Evolutionary conservation across 352 stramenopile species (phyloP).

Genomic region (Elongisporangium prolatum): DNA sequence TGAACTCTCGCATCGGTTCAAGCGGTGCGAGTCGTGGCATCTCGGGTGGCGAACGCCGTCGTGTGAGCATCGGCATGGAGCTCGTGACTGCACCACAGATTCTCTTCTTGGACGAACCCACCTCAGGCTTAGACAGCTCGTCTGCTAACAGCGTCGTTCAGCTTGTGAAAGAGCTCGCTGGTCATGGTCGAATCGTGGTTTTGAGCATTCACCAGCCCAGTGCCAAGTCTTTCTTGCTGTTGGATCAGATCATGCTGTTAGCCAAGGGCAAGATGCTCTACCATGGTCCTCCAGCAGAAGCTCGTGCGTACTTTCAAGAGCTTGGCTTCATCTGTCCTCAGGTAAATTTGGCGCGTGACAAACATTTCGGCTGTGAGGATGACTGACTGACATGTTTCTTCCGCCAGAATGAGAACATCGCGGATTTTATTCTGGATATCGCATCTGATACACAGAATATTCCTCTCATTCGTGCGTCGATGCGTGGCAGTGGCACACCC

Average conservation of each 20-base stretch:
- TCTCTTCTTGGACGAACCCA: slow-evolving; percentile 90
- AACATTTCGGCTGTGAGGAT: slow-evolving; percentile 1
- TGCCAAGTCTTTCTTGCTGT: slow-evolving; percentile 83
- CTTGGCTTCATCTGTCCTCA: slow-evolving; percentile 64
- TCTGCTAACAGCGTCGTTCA: slow-evolving; percentile 89
- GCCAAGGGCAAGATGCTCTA: slow-evolving; percentile 75
- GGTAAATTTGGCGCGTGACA: slow-evolving; percentile 16
- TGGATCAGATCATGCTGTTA: slow-evolving; percentile 91
- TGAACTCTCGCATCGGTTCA: slow-evolving; percentile 51
- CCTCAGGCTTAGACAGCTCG: slow-evolving; percentile 89
- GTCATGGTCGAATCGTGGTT: slow-evolving; percentile 74
- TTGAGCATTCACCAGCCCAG: slow-evolving; percentile 89
- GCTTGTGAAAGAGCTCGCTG: slow-evolving; percentile 83
- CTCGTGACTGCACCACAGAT: slow-evolving; percentile 88
- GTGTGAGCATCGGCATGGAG: slow-evolving; percentile 92
- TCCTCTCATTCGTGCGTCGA: slow-evolving; percentile 42
- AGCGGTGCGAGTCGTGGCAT: slow-evolving; percentile 73
- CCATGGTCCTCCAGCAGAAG: slow-evolving; percentile 37
- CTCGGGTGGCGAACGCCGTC: slow-evolving; percentile 90
- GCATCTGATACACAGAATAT: slow-evolving; percentile 62
- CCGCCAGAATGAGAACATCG: slow-evolving; percentile 68
- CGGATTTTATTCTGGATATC: slow-evolving; percentile 79
- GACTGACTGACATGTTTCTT: slow-evolving; percentile 3
- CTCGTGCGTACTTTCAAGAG: slow-evolving; percentile 55
- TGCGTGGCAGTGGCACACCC: slow-evolving; percentile 22